Conservation (phyloP, 179 eudicot species). For the Actinidia arguta region DNA sequence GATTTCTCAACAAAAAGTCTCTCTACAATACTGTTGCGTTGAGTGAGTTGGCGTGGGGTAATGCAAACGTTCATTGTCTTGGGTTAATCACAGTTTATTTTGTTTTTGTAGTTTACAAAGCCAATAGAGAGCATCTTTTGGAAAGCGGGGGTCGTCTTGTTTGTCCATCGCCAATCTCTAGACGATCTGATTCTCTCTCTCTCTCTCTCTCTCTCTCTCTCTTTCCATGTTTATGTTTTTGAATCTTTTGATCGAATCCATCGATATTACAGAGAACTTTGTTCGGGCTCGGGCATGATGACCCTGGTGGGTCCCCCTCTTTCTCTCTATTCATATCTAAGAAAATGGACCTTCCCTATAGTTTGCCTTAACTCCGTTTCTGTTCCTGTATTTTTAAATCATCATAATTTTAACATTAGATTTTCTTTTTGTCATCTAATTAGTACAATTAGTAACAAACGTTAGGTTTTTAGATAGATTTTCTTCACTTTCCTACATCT, state of each 20-base stretch:
- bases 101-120: constrained; percentile 25
- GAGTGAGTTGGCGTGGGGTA: no score
- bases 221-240: constrained; percentile 29
- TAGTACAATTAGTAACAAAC: no score
- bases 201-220: constrained; percentile 22
- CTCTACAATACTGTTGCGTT: no score
- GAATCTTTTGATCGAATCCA: constrained; percentile 64
- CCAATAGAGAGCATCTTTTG: constrained; percentile 69
- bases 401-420: no score
- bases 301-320: constrained; percentile 33
- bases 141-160: constrained; percentile 54
- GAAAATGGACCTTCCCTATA: no score
- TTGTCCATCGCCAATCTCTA: constrained; percentile 77
- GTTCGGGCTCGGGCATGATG: constrained; percentile 40
- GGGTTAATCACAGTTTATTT: constrained; percentile 34
- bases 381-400: no score
- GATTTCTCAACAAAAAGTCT: no score
- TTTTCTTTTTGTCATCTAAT: no score
- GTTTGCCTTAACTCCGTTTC: no score
- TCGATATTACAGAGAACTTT: constrained; percentile 42
- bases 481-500: no score
- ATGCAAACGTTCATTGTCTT: constrained; percentile 29
- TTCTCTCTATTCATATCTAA: constrained; percentile 23
- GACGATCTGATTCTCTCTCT: constrained; percentile 58
- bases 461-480: no score